phyloP scores from a whole-genome alignment of 1,284 basidiomycete species.

The Inonotus obliquus region DNA sequence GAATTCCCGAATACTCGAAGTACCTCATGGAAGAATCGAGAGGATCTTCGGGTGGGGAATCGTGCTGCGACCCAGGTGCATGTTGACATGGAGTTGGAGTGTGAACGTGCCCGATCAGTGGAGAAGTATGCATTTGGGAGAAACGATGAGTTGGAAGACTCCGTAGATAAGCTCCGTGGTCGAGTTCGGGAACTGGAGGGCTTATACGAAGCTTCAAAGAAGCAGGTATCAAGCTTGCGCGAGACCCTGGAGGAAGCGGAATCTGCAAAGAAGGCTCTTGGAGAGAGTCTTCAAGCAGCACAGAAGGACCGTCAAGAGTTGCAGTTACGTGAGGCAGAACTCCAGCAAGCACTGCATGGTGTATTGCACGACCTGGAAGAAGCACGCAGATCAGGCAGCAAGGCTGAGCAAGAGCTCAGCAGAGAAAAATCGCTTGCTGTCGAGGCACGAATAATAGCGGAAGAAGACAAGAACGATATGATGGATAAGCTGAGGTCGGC shows the following conservation, averaged over 20 bases:
- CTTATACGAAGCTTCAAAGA: not conserved
- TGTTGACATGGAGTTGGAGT: no score
- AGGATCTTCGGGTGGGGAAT: no score
- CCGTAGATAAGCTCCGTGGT: not conserved
- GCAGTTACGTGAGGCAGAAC: not conserved
- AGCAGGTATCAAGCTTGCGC: not conserved
- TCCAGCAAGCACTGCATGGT: not conserved
- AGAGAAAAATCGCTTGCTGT: not conserved
- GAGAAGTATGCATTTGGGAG: no score
- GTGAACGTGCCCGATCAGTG: no score
- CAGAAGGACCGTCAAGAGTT: not conserved
- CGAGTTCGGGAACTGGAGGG: not conserved
- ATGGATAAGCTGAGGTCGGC: not conserved
- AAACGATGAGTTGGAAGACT: no score
- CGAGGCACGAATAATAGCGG: not conserved
- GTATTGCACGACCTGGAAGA: not conserved
- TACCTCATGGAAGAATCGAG: no score
- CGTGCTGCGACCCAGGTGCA: no score
- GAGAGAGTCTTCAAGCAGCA: not conserved
- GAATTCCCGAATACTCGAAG: no score
- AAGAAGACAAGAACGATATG: not conserved
- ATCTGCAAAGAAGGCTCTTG: not conserved
- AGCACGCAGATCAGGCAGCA: not conserved
- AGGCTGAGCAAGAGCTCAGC: not conserved
- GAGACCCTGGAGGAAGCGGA: not conserved